A percentile compares a stretch with the other conserved stretches of the same genome.
These are phyloP conservation scores for Leccinum pellstonianum DNA, from an alignment of 768 basidiomycete genomes.

Conservation along the genomic window DNA sequence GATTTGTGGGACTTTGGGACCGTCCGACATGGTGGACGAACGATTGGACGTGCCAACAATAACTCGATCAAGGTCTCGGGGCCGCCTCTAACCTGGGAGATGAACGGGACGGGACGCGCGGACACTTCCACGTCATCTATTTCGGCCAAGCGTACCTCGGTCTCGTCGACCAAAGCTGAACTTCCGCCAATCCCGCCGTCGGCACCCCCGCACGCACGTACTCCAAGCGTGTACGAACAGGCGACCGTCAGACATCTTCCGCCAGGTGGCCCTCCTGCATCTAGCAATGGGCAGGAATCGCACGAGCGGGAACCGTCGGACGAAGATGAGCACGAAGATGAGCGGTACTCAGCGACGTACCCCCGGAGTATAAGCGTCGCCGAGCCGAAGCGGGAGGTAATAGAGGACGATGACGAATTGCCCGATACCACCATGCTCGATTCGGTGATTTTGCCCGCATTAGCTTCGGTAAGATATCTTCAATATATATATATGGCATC, in stretches of 20 bases:
- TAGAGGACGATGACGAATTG: conserved; percentile 53
- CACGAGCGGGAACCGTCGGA: conserved; percentile 53
- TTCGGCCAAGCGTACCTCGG: conserved; percentile 30
- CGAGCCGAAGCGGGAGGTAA: conserved; percentile 34
- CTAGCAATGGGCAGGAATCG: conserved; percentile 29
- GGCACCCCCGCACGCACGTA: conserved; percentile 32
- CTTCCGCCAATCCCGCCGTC: conserved; percentile 56
- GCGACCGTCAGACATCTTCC: conserved; percentile 49
- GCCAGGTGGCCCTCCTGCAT: neutral
- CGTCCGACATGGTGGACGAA: conserved; percentile 71
- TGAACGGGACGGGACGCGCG: conserved; percentile 51
- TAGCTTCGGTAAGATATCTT: conserved; percentile 73
- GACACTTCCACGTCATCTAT: conserved; percentile 36
- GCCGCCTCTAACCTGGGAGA: conserved; percentile 78
- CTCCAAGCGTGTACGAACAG: conserved; percentile 48
- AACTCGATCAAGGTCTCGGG: conserved; percentile 60
- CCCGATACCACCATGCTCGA: conserved; percentile 93
- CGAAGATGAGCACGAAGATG: conserved; percentile 64
- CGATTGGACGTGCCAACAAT: conserved; percentile 64
- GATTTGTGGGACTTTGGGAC: conserved; percentile 99
- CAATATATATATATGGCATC: neutral
- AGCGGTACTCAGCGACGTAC: conserved; percentile 52
- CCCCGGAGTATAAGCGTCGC: conserved; percentile 43
- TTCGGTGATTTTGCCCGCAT: conserved; percentile 92
- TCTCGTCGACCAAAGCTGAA: conserved; percentile 57